These are phyloP conservation scores for Exserohilum turcica DNA, from an alignment of 2,329 filamentous ascomycete genomes.

Conservation along the genomic window DNA sequence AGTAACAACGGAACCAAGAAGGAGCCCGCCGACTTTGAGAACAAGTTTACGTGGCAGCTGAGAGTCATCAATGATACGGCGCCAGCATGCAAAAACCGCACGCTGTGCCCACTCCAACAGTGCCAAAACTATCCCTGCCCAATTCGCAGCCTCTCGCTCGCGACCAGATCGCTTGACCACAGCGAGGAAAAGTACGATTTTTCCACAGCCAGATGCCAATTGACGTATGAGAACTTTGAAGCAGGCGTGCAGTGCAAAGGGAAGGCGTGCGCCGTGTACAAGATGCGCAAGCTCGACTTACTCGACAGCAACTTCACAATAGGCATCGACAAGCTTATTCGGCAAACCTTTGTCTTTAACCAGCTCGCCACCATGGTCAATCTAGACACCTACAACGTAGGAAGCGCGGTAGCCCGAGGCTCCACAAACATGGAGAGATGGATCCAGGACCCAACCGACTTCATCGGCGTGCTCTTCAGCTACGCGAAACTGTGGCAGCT, in stretches of 20 bases:
- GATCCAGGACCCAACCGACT: constrained; percentile 14
- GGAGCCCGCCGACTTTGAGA: constrained; percentile 8
- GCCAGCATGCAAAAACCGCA: constrained; percentile 1
- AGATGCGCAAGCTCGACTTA: constrained; percentile 29
- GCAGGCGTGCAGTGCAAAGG: constrained; percentile 26
- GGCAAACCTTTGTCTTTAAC: constrained; percentile 9
- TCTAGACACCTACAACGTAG: constrained; percentile 25
- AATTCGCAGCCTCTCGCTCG: constrained; percentile 25
- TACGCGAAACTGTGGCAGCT: constrained; percentile 29
- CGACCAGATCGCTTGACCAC: not conserved
- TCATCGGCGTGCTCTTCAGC: constrained; percentile 22
- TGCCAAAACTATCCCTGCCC: constrained; percentile 29
- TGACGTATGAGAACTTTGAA: constrained; percentile 28
- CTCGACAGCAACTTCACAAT: constrained; percentile 21
- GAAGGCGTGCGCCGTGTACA: constrained; percentile 20
- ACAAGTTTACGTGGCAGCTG: constrained; percentile 27
- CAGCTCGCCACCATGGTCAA: constrained; percentile 17
- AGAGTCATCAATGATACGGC: not conserved
- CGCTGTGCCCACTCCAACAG: not conserved
- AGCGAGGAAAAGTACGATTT: not conserved
- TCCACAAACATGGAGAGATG: constrained; percentile 32
- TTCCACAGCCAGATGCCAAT: constrained; percentile 26
- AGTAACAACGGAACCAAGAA: constrained; percentile 17
- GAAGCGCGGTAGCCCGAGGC: constrained; percentile 12
- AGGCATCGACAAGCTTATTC: constrained; percentile 15